phyloP scores from a whole-genome alignment of 139 green algal genomes.

The Tetradesmus lagerheimii region DNA sequence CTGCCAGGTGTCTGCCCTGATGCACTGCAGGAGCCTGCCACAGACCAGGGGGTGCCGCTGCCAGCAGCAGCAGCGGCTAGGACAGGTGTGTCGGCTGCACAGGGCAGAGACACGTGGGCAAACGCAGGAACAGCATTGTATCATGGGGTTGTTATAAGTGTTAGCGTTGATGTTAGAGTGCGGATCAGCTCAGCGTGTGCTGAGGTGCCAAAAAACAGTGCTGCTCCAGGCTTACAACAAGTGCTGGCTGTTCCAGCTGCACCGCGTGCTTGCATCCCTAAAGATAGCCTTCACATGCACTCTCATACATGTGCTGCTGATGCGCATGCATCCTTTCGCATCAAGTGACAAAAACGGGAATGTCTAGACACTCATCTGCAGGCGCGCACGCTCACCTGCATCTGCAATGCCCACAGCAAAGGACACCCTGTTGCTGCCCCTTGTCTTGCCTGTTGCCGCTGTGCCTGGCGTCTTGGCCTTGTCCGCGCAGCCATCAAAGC shows the following conservation, averaged over 20 bases:
- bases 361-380: background rate
- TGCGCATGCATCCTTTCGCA: background rate
- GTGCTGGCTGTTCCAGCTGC: background rate
- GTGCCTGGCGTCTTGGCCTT: slow-evolving; percentile 18
- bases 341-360: background rate
- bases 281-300: background rate
- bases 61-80: background rate
- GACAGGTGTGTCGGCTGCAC: slow-evolving; percentile 5
- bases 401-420: slow-evolving; percentile 2
- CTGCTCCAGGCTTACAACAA: background rate
- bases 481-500: slow-evolving; percentile 32
- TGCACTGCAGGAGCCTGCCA: slow-evolving; percentile 33
- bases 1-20: slow-evolving; percentile 20
- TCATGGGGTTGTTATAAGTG: too few relatives aligned
- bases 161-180: too few relatives aligned
- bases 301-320: background rate
- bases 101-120: background rate
- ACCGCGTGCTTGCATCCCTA: background rate
- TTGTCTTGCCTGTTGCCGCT: background rate
- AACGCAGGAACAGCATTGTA: too few relatives aligned
- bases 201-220: background rate
- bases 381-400: background rate
- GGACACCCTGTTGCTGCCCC: slow-evolving; percentile 13
- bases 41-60: background rate
- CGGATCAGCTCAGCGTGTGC: background rate